Base-by-base conservation (phyloP, 192 early-diverging fungal genomes). In the Dissophora ornata region DNA sequence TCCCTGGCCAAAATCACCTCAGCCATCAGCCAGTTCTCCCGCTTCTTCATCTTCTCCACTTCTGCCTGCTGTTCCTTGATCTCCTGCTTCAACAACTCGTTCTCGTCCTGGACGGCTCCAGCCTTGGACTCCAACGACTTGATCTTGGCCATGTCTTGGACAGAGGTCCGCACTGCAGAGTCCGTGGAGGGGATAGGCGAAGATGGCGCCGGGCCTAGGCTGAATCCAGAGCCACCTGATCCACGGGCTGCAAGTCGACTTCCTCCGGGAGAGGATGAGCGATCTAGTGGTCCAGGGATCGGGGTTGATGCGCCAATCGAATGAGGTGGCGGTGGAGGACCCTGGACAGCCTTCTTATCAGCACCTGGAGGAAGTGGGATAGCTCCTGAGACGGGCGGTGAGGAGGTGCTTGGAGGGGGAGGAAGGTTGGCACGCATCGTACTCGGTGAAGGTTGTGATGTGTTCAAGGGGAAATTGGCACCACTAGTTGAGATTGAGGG, bases 251-350 rank as follows among this genome's bases (percentile, higher is more conserved):
- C 13, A 21, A 45, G 51, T 8, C 56, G 62, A 25, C 32, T 44
- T 0, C 51, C 25, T 19, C 48, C 71, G 0, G 71, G 71, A 13
- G 71, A 75, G 0, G 50, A 5, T 2, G 71, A 66, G 15, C 63
- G 57, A n/a, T 75, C 71, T 26, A 75, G 18, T 1, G 57, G 51
- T 24, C 71, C 71, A 28, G 71, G 71, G n/a, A 75, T 75, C n/a
- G 71, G 71, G 1, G 71, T 75, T n/a, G 71, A 75, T 8, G 63
- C 34, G 2, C 57, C 62, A 10, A 44, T 24, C 1, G 57, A 25
- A 4, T 54, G 63, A 16, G 59, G 59, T 33, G 58, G 52, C 16
- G 42, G 47, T 34, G 59, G 47, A 21, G 28, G 24, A 50, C 11
- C 16, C 36, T 62, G 45, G 30, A 32, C 15, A 1, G 33, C 19